Base-by-base conservation (phyloP, 2,329 filamentous ascomycete genomes). In the Fusarium vanettenii region DNA sequence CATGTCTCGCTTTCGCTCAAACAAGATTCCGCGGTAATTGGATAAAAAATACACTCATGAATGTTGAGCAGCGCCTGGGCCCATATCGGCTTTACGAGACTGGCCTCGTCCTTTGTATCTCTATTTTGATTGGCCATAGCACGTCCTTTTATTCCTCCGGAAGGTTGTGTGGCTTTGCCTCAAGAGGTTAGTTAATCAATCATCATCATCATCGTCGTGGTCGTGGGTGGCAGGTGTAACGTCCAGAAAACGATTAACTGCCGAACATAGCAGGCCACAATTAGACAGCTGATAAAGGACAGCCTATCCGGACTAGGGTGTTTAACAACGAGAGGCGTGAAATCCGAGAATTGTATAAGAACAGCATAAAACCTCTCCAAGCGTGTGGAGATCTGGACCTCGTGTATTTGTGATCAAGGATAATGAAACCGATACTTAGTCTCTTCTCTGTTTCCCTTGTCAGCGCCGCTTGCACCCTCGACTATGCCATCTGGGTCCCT, bases 401-500 rank as follows among this genome's bases (percentile, higher is more conserved):
- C 39, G 39, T 43, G 0, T 43, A 43, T 43, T 13, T 20, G n/a
- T 43, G 39, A 6, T 5, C 2, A 18, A 45, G 43, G n/a, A 41
- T 22, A 43, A 64, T 64, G 48, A 56, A 64, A 35, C 33, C 33
- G 37, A 22, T 41, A 39, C 33, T 64, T 18, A 41, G 25, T 25
- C 33, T 55, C 33, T 56, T 45, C 22, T 64, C 20, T 31, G 3
- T 64, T 64, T 55, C 60, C 7, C 18, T 64, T n/a, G 60, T 50
- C 29, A 31, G 25, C 16, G 60, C 48, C 60, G 22, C 60, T 27
- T 64, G 60, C 60, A 22, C 60, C 41, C 39, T 37, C 22, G 20
- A 64, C 8, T 41, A 64, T 55, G 60, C 60, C 18, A 43, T 56
- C 20, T 64, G 60, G 60, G 22, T 56, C 22, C 52, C 60, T 33